Evolutionary conservation across 352 stramenopile genomes (phyloP).

Genomic region (Peronospora destructor): DNA sequence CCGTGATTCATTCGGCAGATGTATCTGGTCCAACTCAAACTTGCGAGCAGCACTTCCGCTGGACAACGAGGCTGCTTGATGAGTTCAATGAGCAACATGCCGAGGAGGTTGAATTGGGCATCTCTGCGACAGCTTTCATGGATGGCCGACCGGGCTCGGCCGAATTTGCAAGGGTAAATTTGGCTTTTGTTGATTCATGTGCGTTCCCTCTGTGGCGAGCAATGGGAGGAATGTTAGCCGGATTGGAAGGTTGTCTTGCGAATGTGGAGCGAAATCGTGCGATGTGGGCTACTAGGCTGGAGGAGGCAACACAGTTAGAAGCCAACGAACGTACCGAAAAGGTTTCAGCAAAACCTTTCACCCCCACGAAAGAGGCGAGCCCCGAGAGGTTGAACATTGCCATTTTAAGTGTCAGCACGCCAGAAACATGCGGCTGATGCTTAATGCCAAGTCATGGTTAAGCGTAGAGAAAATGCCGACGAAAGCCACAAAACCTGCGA

Average conservation of each 20-base stretch:
- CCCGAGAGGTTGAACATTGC: slow-evolving; percentile 14
- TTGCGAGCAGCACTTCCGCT: slow-evolving; percentile 50
- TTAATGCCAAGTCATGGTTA: neutral
- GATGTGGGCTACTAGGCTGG: slow-evolving; percentile 47
- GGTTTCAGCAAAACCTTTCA: neutral
- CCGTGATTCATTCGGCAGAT: slow-evolving; percentile 76
- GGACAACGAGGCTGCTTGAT: slow-evolving; percentile 52
- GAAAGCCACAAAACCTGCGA: neutral
- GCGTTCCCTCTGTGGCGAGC: slow-evolving; percentile 80
- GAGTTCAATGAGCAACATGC: slow-evolving; percentile 83
- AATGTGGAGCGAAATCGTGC: slow-evolving; percentile 66
- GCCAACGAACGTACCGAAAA: slow-evolving; percentile 11
- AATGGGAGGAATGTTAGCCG: slow-evolving; percentile 52
- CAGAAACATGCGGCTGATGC: neutral
- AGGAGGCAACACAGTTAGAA: slow-evolving; percentile 20
- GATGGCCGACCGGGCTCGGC: slow-evolving; percentile 46
- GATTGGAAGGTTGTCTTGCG: slow-evolving; percentile 44
- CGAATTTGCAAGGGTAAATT: slow-evolving; percentile 67
- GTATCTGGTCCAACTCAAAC: slow-evolving; percentile 64
- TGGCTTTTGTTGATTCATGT: slow-evolving; percentile 79
- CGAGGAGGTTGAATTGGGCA: slow-evolving; percentile 57
- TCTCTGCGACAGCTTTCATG: slow-evolving; percentile 77
- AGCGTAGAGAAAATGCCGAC: slow-evolving; percentile 3
- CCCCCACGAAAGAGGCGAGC: neutral
- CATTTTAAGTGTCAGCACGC: slow-evolving; percentile 6